Conservation (phyloP, 2,329 filamentous ascomycete genomes). For the Knufia petricola region DNA sequence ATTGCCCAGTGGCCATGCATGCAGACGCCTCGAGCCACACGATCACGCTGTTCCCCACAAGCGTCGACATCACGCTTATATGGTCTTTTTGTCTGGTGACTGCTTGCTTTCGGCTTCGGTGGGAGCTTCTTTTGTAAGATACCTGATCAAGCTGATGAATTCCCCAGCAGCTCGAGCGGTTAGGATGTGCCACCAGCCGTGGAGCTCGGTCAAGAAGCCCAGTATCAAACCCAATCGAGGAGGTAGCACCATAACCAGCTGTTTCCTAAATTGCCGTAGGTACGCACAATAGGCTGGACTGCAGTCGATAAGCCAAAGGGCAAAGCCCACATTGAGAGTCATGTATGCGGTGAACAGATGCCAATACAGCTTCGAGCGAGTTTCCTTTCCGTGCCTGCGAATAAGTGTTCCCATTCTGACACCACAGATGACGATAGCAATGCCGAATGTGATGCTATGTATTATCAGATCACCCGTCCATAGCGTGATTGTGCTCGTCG, state of each 20-base stretch:
- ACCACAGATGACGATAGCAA: neutral
- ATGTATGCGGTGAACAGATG: neutral
- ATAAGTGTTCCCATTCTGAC: neutral
- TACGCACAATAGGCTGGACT: slow-evolving; percentile 18
- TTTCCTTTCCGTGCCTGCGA: neutral
- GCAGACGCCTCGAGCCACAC: neutral
- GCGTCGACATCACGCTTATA: no score
- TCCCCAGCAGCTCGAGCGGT: slow-evolving; percentile 20
- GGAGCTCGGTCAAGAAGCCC: slow-evolving; percentile 25
- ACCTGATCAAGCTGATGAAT: slow-evolving; percentile 17
- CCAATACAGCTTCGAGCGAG: neutral
- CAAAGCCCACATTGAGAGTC: slow-evolving; percentile 12
- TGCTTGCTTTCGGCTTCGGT: neutral
- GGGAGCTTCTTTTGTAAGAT: slow-evolving; percentile 8
- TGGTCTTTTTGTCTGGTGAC: neutral
- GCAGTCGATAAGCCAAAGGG: slow-evolving; percentile 24
- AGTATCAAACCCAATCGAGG: slow-evolving; percentile 21
- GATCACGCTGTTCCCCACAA: neutral
- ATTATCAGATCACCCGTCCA: neutral
- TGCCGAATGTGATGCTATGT: neutral
- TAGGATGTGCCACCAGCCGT: slow-evolving; percentile 26
- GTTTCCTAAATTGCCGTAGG: slow-evolving; percentile 16
- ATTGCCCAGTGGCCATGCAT: neutral
- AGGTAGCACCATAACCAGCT: neutral
- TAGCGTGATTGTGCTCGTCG: neutral